Evolutionary conservation across 78 protist species (phyloP).

Genomic region (Blattamonas nauphoetae): DNA sequence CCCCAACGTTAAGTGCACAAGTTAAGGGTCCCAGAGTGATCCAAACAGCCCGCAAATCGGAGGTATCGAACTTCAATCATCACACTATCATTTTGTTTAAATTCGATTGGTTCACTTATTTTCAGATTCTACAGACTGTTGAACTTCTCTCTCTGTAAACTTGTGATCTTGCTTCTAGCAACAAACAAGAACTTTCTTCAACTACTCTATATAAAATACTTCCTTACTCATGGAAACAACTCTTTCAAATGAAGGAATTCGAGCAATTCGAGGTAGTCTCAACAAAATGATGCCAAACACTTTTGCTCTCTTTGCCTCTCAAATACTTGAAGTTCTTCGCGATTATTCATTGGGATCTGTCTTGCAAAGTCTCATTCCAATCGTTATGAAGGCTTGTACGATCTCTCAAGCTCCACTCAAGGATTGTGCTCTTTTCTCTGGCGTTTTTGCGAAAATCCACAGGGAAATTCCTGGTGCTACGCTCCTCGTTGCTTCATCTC

Average conservation of each 20-base stretch:
- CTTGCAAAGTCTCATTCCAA: neutral
- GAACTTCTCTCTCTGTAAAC: too few species aligned
- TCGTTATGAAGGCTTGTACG: neutral
- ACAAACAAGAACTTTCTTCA: too few species aligned
- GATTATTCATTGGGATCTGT: neutral
- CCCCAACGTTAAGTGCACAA: too few species aligned
- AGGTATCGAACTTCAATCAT: too few species aligned
- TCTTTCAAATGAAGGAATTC: neutral
- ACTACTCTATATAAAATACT: too few species aligned
- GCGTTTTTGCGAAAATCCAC: neutral
- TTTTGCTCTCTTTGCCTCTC: neutral
- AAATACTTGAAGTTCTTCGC: neutral
- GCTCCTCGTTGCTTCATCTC: neutral
- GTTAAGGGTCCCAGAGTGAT: too few species aligned
- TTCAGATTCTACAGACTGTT: too few species aligned
- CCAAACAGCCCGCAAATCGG: too few species aligned
- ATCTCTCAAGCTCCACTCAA: neutral
- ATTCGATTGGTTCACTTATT: too few species aligned
- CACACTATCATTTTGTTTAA: too few species aligned
- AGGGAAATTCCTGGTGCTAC: neutral
- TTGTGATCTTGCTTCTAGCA: too few species aligned
- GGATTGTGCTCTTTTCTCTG: neutral
- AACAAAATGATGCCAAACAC: neutral
- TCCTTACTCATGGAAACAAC: too few species aligned
- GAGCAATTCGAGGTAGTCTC: neutral